phyloP scores from a whole-genome alignment of 163 green algal species.

The Coccomyxa subellipsoidea region DNA sequence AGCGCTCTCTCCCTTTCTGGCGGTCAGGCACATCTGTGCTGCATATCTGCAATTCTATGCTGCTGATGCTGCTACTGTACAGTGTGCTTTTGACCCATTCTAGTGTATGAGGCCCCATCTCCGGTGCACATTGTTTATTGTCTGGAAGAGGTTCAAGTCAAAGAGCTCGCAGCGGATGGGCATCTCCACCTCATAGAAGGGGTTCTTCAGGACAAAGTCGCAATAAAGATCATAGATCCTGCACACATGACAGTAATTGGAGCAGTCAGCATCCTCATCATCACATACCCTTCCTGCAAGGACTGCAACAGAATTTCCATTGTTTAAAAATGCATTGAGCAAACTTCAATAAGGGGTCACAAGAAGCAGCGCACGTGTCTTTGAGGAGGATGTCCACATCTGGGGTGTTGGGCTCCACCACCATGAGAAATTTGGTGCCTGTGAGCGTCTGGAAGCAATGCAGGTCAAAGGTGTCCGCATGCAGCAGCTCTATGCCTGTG shows the following conservation, averaged over 20 bases:
- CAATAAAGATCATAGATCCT: conserved; percentile 92
- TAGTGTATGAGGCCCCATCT: conserved; percentile 29
- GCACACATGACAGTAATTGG: background rate
- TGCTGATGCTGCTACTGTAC: no score
- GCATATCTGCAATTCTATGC: background rate
- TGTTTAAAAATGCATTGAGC: no score
- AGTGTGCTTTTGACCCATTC: no score
- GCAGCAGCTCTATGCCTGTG: conserved; percentile 84
- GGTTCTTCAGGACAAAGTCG: conserved; percentile 97
- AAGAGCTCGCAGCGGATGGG: conserved; percentile 93
- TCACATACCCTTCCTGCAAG: no score
- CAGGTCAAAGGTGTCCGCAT: conserved; percentile 92
- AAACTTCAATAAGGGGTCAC: background rate
- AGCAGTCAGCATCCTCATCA: no score
- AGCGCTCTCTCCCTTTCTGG: background rate
- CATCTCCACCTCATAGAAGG: conserved; percentile 97
- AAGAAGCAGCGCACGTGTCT: conserved; percentile 33
- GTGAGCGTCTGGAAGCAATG: conserved; percentile 89
- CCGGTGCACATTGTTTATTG: conserved; percentile 29
- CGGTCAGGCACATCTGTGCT: background rate
- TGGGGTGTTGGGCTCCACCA: conserved; percentile 69
- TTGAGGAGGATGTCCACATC: conserved; percentile 69
- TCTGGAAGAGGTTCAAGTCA: conserved; percentile 54
- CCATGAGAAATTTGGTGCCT: conserved; percentile 92
- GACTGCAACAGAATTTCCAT: no score